Evolutionary conservation across 2,329 filamentous ascomycete genomes (phyloP), one percentile per base, ranked within the genome.

Genomic region (Hypoxylon sp.): DNA sequence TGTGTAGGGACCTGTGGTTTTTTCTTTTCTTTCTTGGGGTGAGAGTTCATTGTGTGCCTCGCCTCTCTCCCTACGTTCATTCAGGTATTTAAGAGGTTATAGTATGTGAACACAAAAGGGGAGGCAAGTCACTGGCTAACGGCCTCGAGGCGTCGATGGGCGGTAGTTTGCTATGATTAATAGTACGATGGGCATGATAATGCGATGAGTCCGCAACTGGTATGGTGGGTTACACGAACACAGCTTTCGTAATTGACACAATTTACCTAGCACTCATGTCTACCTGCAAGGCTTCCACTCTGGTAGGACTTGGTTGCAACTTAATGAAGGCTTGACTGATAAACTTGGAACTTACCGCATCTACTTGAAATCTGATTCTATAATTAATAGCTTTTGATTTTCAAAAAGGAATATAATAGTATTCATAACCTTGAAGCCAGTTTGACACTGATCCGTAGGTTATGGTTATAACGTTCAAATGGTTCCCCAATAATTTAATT

Each of bases 91-190:
- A 0, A 19, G 29, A 29, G 22, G 57, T 35, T 39, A 31, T 13
- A n/a, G n/a, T n/a, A 26, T 46, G n/a, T 29, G 47, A 10, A 37
- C 24, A 42, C 31, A 39, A 52, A 44, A 22, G 4, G n/a, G 22
- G 26, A 17, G 17, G 5, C 24, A 9, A 35, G 37, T 33, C n/a
- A 22, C 47, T n/a, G 24, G 17, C 24, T 26, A 31, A 8, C 8
- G n/a, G 29, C 19, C 13, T 33, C 14, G 3, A 13, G 60, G 60
- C 35, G 46, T 63, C 37, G 26, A 22, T 11, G 22, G 46, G 35
- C 39, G n/a, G 17, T 48, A 19, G 14, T 47, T 52, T 46, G n/a
- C 44, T 3, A 22, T 37, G 37, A 4, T 24, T 13, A 35, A 17
- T 31, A 10, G 3, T 29, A 47, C 9, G 29, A 31, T 19, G 39